Conservation (phyloP, 2,329 filamentous ascomycete genomes). For the Sphaerostilbella broomeana region DNA sequence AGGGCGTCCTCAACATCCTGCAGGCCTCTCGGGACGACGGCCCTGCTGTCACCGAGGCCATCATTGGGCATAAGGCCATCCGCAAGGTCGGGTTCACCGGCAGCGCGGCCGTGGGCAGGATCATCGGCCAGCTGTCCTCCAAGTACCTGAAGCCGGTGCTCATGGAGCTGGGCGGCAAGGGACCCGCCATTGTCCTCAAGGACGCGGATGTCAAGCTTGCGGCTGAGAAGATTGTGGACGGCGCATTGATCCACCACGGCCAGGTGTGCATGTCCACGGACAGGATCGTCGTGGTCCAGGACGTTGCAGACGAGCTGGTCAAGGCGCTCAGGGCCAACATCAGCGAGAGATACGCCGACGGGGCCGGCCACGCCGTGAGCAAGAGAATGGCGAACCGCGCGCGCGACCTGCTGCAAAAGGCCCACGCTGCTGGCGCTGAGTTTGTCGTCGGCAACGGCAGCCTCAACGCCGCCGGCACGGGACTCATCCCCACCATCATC, state of each 20-base stretch:
- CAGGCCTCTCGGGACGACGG: conserved; percentile 27
- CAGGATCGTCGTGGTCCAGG: conserved; percentile 38
- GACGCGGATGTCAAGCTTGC: conserved; percentile 40
- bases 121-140: conserved; percentile 31
- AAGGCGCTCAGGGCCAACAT: not conserved
- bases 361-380: not conserved
- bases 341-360: not conserved
- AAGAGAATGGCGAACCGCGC: not conserved
- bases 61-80: conserved; percentile 32
- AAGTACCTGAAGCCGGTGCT: conserved; percentile 38
- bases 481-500: conserved; percentile 50
- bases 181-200: conserved; percentile 34
- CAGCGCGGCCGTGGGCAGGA: conserved; percentile 34
- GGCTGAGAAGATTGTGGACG: conserved; percentile 21
- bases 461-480: not conserved
- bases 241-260: conserved; percentile 34
- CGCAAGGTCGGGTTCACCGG: conserved; percentile 40
- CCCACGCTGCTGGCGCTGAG: conserved; percentile 55
- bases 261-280: conserved; percentile 71
- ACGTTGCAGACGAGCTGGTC: conserved; percentile 2
- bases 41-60: conserved; percentile 25
- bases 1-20: conserved; percentile 35
- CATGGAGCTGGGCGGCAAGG: conserved; percentile 44
- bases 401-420: conserved; percentile 37
- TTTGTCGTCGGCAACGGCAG: conserved; percentile 30